Base-by-base conservation (phyloP, 176 grass and related monocot species). In the Triticum urartu region DNA sequence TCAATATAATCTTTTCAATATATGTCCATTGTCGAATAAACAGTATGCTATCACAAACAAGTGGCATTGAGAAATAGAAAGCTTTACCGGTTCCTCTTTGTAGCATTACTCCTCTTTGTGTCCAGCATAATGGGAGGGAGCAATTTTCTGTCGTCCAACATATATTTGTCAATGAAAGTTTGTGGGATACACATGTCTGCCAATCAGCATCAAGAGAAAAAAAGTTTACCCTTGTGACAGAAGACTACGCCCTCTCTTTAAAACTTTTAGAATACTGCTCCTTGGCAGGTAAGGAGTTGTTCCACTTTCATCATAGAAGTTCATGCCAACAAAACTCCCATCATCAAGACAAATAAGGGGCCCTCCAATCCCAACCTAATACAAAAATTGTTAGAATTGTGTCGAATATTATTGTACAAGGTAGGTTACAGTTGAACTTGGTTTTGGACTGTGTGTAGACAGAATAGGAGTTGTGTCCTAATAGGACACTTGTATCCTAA, bases 231-330 rank as follows among this genome's bases (percentile, higher is more conserved):
- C 22, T 42, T 15, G 33, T 17, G 69, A 42, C 11, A 42, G 69
- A 72, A 72, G 20, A 24, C 22, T 72, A 72, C 22, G 22, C 10
- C 69, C 69, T 72, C 36, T 72, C 69, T 72, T 42, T 72, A 72
- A 1, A 72, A 72, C 9, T 13, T 42, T 72, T 13, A 72, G 20
- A 72, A 72, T 72, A 42, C 22, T 43, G 69, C 21, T 72, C 69
- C 36, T 72, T 42, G 69, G 69, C 11, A 72, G 36, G 22, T 72
- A 72, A 12, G 69, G 69, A 38, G 69, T 72, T 72, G 69, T 11
- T 24, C 36, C 69, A 72, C 69, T 72, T 72, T 42, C 36, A 72
- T 72, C 36, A 72, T 72, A 72, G n/a, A 72, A 72, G 21, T 72
- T 42, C 21, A 72, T 42, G 69, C 21, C 36, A 42, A 42, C 5